phyloP scores from a whole-genome alignment of 148 eudicot genomes.

The Fallopia convolvulus region DNA sequence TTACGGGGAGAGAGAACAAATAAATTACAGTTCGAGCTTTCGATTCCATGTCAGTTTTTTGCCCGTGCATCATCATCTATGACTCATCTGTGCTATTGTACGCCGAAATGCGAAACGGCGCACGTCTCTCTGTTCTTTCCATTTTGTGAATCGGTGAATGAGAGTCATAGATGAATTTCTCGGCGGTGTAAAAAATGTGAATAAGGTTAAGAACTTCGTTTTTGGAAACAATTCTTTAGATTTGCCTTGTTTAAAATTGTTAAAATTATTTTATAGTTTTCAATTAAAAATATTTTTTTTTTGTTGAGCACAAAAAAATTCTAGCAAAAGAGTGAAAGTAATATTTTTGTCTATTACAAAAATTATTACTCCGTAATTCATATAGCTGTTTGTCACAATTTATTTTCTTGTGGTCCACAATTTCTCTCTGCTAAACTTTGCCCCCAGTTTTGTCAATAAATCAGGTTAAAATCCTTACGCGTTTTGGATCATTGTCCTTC shows the following conservation, averaged over 20 bases:
- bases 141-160: background rate
- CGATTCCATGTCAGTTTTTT: background rate
- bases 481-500: background rate
- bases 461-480: background rate
- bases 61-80: background rate
- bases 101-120: background rate
- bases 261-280: no score
- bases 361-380: no score
- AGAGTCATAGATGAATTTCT: no score
- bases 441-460: background rate
- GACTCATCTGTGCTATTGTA: background rate
- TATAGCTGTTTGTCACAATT: background rate
- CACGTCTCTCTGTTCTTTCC: background rate
- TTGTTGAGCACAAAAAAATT: no score
- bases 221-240: no score
- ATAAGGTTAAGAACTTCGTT: no score
- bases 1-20: background rate
- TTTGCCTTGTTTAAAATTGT: no score
- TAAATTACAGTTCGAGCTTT: constrained; percentile 1
- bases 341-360: no score
- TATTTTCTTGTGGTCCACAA: background rate
- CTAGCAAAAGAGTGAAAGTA: no score
- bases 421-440: background rate
- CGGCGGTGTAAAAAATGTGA: no score
- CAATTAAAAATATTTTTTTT: no score